These are phyloP conservation scores for button mushroom (Agaricus bisporus) DNA, from an alignment of 768 basidiomycete species.

Conservation along the genomic window DNA sequence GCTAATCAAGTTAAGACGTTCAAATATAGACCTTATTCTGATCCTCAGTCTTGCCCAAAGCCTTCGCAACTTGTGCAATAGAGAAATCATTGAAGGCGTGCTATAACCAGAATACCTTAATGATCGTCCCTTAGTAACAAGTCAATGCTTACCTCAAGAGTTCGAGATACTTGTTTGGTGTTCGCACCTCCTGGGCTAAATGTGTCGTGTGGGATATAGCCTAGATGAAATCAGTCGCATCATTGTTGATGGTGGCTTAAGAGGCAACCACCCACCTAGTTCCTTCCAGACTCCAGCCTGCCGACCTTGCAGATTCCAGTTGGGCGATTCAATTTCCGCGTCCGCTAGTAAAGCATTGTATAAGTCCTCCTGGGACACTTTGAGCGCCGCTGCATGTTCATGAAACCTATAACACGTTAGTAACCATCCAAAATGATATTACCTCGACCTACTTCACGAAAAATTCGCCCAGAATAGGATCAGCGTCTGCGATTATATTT, in stretches of 20 bases:
- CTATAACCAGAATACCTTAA: constrained; percentile 22
- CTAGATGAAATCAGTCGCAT: constrained; percentile 15
- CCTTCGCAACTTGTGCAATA: constrained; percentile 57
- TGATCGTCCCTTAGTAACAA: not conserved
- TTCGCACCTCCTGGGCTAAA: constrained; percentile 45
- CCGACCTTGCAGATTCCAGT: constrained; percentile 61
- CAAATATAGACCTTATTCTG: constrained; percentile 37
- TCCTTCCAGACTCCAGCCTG: constrained; percentile 53
- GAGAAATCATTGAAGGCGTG: constrained; percentile 61
- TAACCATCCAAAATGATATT: not conserved
- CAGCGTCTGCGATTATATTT: constrained; percentile 36
- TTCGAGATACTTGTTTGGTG: constrained; percentile 57
- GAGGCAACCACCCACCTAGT: constrained; percentile 26
- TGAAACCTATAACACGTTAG: constrained; percentile 33
- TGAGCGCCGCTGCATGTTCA: constrained; percentile 38
- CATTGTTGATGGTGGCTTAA: not conserved
- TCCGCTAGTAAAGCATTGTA: constrained; percentile 55
- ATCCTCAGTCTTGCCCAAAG: constrained; percentile 44
- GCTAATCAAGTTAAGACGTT: not conserved
- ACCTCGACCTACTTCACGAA: constrained; percentile 45
- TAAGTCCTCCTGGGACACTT: constrained; percentile 42
- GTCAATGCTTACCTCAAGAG: constrained; percentile 41
- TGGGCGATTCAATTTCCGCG: constrained; percentile 48
- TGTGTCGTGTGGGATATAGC: constrained; percentile 35
- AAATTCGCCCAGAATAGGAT: constrained; percentile 61